phyloP scores from a whole-genome alignment of 352 stramenopile species.

The Phytophthora ramorum region DNA sequence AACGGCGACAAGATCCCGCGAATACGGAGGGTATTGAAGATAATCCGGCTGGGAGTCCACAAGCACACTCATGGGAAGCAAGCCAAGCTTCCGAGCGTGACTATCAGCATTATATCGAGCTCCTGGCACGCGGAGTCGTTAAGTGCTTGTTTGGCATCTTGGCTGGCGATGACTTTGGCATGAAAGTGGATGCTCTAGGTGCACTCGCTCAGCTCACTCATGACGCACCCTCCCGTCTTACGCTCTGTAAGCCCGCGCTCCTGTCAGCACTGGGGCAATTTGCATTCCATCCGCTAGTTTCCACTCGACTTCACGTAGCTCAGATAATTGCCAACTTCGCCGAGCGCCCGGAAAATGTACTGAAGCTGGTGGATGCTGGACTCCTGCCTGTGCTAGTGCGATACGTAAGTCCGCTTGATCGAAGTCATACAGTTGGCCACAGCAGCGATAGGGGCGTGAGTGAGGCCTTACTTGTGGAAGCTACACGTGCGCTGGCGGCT shows the following conservation, averaged over 20 bases:
- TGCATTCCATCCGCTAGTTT: conserved; percentile 66
- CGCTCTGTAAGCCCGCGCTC: conserved; percentile 73
- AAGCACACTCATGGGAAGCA: background rate
- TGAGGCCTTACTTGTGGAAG: conserved; percentile 61
- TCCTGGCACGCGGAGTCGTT: conserved; percentile 72
- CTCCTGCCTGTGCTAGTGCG: conserved; percentile 72
- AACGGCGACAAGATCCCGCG: conserved; percentile 24
- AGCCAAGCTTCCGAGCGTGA: conserved; percentile 38
- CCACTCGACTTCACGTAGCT: conserved; percentile 67
- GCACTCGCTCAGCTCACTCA: conserved; percentile 73
- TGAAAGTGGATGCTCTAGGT: conserved; percentile 74
- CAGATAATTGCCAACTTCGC: conserved; percentile 84
- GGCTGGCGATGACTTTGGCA: conserved; percentile 68
- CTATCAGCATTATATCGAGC: conserved; percentile 78
- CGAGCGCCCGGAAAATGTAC: conserved; percentile 69
- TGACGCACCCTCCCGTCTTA: conserved; percentile 67
- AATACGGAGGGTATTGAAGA: background rate
- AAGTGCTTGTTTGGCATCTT: conserved; percentile 80
- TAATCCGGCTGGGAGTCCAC: background rate
- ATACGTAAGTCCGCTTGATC: conserved; percentile 62
- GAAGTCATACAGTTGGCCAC: conserved; percentile 20
- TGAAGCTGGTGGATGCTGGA: conserved; percentile 76
- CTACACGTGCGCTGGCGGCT: conserved; percentile 62
- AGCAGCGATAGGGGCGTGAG: conserved; percentile 21
- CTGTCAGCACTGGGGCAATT: conserved; percentile 67